Conservation (phyloP, 495 filamentous ascomycete genomes). For the Talaromyces proteolyticus region DNA sequence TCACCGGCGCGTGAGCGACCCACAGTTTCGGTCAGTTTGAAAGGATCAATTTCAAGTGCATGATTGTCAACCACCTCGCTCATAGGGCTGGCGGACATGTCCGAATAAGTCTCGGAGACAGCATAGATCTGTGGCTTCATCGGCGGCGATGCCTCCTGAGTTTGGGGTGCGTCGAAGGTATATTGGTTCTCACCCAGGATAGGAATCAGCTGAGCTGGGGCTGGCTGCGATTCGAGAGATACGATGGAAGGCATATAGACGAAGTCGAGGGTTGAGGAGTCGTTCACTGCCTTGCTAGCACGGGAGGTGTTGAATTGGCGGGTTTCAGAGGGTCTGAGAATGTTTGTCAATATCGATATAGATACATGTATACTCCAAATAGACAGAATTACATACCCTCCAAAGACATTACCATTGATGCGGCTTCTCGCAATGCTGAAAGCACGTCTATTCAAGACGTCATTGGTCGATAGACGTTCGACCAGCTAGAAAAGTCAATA, state of each 20-base stretch:
- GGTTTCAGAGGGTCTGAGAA: slow-evolving; percentile 10
- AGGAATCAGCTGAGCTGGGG: slow-evolving; percentile 38
- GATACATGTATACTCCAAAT: background rate
- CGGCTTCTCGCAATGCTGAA: slow-evolving; percentile 48
- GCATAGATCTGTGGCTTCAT: slow-evolving; percentile 56
- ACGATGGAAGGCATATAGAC: slow-evolving; percentile 52
- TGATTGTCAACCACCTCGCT: slow-evolving; percentile 55
- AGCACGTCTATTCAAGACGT: slow-evolving; percentile 44
- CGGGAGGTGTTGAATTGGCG: slow-evolving; percentile 58
- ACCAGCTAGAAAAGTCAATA: slow-evolving; percentile 30
- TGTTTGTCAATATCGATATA: background rate
- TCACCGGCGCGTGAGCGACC: slow-evolving; percentile 34
- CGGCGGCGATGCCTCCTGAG: slow-evolving; percentile 16
- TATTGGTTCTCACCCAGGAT: slow-evolving; percentile 44
- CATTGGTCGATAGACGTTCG: slow-evolving; percentile 47
- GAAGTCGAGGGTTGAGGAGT: slow-evolving; percentile 59
- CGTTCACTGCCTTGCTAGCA: slow-evolving; percentile 45
- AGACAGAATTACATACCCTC: slow-evolving; percentile 25
- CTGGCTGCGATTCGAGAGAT: slow-evolving; percentile 28
- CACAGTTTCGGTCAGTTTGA: slow-evolving; percentile 48
- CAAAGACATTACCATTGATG: slow-evolving; percentile 34
- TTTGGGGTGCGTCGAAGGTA: slow-evolving; percentile 13
- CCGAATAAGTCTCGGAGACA: slow-evolving; percentile 43
- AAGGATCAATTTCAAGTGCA: slow-evolving; percentile 50
- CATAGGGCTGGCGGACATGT: slow-evolving; percentile 49